Evolutionary conservation across 2,329 filamentous ascomycete genomes (phyloP).

Genomic region (Polychaeton citri): DNA sequence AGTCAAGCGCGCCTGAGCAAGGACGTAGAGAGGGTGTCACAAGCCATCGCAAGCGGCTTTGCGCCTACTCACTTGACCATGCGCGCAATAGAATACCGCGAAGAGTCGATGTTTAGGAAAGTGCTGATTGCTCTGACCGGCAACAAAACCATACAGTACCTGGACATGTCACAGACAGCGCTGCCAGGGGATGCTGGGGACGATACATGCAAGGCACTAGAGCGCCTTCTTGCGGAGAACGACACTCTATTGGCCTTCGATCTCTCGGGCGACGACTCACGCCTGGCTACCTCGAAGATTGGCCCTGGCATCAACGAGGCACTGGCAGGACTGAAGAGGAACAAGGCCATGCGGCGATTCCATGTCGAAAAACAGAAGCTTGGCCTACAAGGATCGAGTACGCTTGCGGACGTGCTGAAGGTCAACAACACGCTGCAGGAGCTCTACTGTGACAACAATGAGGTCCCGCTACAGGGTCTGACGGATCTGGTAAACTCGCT

Average conservation of each 20-base stretch:
- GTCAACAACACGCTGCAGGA: slow-evolving; percentile 49
- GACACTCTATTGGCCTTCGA: slow-evolving; percentile 52
- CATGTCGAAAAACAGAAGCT: slow-evolving; percentile 56
- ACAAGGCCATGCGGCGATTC: slow-evolving; percentile 47
- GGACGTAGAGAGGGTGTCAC: slow-evolving; percentile 37
- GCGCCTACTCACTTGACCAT: slow-evolving; percentile 53
- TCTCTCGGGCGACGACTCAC: slow-evolving; percentile 58
- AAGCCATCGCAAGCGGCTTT: slow-evolving; percentile 37
- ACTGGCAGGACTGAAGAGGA: slow-evolving; percentile 49
- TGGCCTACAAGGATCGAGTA: slow-evolving; percentile 55
- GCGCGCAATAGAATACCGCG: slow-evolving; percentile 55
- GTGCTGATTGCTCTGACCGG: slow-evolving; percentile 47
- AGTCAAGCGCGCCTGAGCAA: slow-evolving; percentile 48
- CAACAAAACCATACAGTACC: slow-evolving; percentile 49
- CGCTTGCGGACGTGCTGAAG: slow-evolving; percentile 54
- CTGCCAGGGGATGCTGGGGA: slow-evolving; percentile 55
- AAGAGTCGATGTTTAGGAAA: slow-evolving; percentile 50
- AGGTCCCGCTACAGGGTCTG: slow-evolving; percentile 56
- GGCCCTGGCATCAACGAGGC: slow-evolving; percentile 56
- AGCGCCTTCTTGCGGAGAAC: slow-evolving; percentile 53
- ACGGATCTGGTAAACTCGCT: slow-evolving; percentile 56
- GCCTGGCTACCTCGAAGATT: slow-evolving; percentile 56
- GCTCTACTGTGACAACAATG: slow-evolving; percentile 59
- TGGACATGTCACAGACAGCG: slow-evolving; percentile 59
- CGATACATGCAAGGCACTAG: slow-evolving; percentile 51